Evolutionary conservation across 768 basidiomycete genomes (phyloP).

Genomic region (Psilocybe subaeruginosa): DNA sequence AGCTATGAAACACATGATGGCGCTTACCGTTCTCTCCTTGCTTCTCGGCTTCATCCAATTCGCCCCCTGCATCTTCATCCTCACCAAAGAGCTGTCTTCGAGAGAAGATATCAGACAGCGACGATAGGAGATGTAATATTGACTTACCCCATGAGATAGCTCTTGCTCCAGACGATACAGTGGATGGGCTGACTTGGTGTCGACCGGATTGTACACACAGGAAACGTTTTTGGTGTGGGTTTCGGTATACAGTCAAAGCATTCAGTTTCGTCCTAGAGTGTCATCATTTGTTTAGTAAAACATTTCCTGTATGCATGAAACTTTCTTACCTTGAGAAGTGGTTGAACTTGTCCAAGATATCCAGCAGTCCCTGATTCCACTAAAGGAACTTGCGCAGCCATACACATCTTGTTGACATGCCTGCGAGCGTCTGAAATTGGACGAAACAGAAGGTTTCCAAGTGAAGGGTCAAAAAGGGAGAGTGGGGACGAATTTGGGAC

Average conservation of each 20-base stretch:
- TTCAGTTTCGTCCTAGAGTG: conserved; percentile 76
- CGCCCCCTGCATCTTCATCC: conserved; percentile 79
- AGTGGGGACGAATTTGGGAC: background rate
- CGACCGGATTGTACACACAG: conserved; percentile 96
- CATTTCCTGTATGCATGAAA: background rate
- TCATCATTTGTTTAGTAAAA: background rate
- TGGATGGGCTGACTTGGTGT: conserved; percentile 98
- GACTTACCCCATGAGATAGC: conserved; percentile 87
- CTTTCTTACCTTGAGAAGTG: conserved; percentile 74
- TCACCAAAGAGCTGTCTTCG: conserved; percentile 92
- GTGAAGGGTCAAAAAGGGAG: background rate
- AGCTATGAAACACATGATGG: background rate
- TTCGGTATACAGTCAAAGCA: conserved; percentile 98
- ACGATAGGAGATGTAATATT: background rate
- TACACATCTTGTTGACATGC: conserved; percentile 98
- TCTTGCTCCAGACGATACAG: conserved; percentile 99
- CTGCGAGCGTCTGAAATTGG: conserved; percentile 75
- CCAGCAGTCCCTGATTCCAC: conserved; percentile 98
- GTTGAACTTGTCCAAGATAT: conserved; percentile 96
- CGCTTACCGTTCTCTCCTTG: conserved; percentile 87
- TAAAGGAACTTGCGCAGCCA: conserved; percentile 86
- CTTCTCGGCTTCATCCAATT: conserved; percentile 91
- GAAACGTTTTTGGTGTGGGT: conserved; percentile 91
- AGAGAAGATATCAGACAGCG: conserved; percentile 6
- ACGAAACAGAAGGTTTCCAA: background rate